A percentile compares a stretch with the other conserved stretches of the same genome.
phyloP scores from a whole-genome alignment of 2,329 filamentous ascomycete genomes.

The Beauveria bassiana region DNA sequence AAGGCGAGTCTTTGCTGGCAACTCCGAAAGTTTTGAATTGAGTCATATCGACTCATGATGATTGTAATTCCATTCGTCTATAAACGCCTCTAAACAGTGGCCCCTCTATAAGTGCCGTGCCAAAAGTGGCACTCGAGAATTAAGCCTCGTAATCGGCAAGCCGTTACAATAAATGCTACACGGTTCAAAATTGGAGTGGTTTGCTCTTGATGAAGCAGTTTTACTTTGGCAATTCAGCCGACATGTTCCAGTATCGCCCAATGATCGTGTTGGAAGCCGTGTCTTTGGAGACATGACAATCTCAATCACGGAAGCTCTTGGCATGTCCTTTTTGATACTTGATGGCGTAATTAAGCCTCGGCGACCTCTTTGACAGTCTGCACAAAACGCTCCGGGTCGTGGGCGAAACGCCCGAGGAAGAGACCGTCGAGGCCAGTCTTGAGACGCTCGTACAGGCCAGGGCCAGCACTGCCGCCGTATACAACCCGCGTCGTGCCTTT shows the following conservation, averaged over 20 bases:
- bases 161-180: neutral
- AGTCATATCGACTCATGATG: slow-evolving; percentile 4
- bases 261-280: neutral
- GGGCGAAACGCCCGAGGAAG: slow-evolving; percentile 74
- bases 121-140: neutral
- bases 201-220: neutral
- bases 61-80: neutral
- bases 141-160: neutral
- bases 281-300: neutral
- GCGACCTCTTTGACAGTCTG: slow-evolving; percentile 67
- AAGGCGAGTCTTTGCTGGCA: neutral
- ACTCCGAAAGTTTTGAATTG: neutral
- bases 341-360: slow-evolving; percentile 23
- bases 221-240: neutral
- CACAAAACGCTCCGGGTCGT: slow-evolving; percentile 64
- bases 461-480: slow-evolving; percentile 78
- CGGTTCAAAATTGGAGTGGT: neutral
- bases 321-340: neutral
- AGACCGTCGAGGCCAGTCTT: slow-evolving; percentile 67
- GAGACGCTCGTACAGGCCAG: slow-evolving; percentile 63
- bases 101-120: neutral
- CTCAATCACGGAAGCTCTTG: too few relatives aligned
- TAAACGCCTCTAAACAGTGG: neutral
- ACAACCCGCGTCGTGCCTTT: slow-evolving; percentile 58
- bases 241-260: neutral